Percentiles rank a stretch among this genome's conserved stretches.
Conservation (phyloP, 345 rosid genomes). For the Hevea brasiliensis region DNA sequence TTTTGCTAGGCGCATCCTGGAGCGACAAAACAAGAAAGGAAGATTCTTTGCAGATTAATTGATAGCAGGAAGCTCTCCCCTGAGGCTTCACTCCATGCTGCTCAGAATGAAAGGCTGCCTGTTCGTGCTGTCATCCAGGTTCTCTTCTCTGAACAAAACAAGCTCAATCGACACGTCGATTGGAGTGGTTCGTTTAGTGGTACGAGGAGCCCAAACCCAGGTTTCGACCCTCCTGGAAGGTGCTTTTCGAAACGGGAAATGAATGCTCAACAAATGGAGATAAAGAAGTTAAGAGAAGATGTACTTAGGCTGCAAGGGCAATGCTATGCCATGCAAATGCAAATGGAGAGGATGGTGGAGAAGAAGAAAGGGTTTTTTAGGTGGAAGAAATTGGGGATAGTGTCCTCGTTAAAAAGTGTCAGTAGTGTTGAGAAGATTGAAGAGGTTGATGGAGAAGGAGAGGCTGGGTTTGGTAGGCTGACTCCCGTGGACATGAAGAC, state of each 20-base stretch:
- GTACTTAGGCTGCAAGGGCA: slow-evolving; percentile 61
- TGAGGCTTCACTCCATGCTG: slow-evolving; percentile 81
- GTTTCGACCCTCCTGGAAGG: slow-evolving; percentile 43
- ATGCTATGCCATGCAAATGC: slow-evolving; percentile 51
- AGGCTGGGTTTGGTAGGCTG: slow-evolving; percentile 35
- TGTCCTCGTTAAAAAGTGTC: slow-evolving; percentile 43
- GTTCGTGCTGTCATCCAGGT: slow-evolving; percentile 77
- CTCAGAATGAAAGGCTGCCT: slow-evolving; percentile 81
- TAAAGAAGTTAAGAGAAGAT: slow-evolving; percentile 64
- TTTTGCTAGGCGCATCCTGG: slow-evolving; percentile 62
- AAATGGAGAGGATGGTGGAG: slow-evolving; percentile 62
- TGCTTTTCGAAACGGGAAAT: slow-evolving; percentile 72
- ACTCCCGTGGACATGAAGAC: slow-evolving; percentile 61
- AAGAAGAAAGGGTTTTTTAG: slow-evolving; percentile 72
- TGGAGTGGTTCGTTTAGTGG: slow-evolving; percentile 69
- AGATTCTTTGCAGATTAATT: slow-evolving; percentile 59
- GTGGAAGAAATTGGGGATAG: slow-evolving; percentile 68
- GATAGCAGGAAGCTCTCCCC: slow-evolving; percentile 68
- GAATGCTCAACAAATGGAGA: slow-evolving; percentile 57
- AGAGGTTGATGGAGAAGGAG: slow-evolving; percentile 38
- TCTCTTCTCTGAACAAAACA: slow-evolving; percentile 68
- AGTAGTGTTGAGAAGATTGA: slow-evolving; percentile 38
- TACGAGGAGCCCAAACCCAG: slow-evolving; percentile 47
- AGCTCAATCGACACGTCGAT: slow-evolving; percentile 52
- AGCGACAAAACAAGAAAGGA: slow-evolving; percentile 71